These are phyloP conservation scores for Ensete ventricosum DNA, from an alignment of 176 grass and related monocot genomes.

Conservation along the genomic window DNA sequence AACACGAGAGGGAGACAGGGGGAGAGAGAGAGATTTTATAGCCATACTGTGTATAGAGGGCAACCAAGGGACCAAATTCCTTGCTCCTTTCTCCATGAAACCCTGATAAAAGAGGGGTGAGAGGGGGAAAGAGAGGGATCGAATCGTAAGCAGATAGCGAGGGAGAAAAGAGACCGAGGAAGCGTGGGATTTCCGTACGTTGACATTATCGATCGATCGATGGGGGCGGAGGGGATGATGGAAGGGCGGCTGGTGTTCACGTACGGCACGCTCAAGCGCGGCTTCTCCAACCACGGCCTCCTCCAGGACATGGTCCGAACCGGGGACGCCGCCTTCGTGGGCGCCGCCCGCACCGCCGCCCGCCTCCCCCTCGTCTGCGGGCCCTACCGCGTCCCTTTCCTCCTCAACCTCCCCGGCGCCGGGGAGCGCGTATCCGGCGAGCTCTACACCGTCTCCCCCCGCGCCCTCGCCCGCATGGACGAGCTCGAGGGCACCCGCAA, in stretches of 20 bases:
- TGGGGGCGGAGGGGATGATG: background rate
- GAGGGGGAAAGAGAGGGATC: no score
- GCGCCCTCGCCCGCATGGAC: conserved; percentile 53
- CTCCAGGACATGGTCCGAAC: conserved; percentile 38
- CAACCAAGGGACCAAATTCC: no score
- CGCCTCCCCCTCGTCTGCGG: conserved; percentile 70
- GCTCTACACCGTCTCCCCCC: conserved; percentile 48
- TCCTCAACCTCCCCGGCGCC: conserved; percentile 54
- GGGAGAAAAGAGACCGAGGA: no score
- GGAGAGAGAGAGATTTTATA: no score
- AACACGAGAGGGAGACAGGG: no score
- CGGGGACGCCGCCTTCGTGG: conserved; percentile 50
- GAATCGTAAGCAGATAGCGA: no score
- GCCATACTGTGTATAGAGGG: no score
- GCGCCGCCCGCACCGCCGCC: conserved; percentile 28
- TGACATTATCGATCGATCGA: background rate
- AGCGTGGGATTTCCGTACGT: no score
- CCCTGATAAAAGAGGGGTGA: no score
- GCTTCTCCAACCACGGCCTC: conserved; percentile 75
- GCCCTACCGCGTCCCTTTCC: conserved; percentile 93
- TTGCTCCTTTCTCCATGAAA: no score
- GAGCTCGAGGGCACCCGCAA: conserved; percentile 61
- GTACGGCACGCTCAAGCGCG: conserved; percentile 85
- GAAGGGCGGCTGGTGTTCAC: conserved; percentile 63
- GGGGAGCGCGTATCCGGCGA: conserved; percentile 53